phyloP scores from a whole-genome alignment of 768 basidiomycete species.

The Exidia glandulosa region DNA sequence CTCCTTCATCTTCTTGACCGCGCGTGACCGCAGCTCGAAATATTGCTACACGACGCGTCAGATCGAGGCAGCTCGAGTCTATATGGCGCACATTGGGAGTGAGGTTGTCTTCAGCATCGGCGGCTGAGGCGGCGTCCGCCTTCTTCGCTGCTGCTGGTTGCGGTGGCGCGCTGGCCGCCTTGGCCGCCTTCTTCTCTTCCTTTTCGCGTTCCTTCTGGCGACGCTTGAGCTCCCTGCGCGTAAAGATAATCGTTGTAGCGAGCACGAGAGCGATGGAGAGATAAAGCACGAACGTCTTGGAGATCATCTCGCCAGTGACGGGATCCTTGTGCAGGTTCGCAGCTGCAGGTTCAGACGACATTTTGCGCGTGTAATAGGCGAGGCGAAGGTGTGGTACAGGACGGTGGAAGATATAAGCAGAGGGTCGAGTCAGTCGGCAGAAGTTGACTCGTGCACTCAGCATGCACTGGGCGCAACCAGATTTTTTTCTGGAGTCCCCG shows the following conservation, averaged over 20 bases:
- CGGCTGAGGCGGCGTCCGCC: constrained; percentile 23
- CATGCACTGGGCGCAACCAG: background rate
- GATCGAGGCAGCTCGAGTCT: background rate
- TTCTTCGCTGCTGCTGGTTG: constrained; percentile 29
- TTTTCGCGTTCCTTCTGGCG: constrained; percentile 72
- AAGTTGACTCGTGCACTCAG: background rate
- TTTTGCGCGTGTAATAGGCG: background rate
- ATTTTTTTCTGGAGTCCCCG: background rate
- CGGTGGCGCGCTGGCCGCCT: constrained; percentile 44
- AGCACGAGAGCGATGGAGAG: constrained; percentile 7
- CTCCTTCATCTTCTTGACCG: constrained; percentile 75
- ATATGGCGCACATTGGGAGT: constrained; percentile 69
- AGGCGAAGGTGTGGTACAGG: background rate
- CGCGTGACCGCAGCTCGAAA: constrained; percentile 83
- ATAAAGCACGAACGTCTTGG: constrained; percentile 65
- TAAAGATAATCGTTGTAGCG: constrained; percentile 17
- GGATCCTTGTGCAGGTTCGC: constrained; percentile 54
- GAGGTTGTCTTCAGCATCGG: constrained; percentile 65
- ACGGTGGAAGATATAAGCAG: background rate
- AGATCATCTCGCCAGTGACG: constrained; percentile 92
- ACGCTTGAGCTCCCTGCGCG: constrained; percentile 80
- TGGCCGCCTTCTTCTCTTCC: constrained; percentile 67
- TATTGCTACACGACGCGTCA: constrained; percentile 60
- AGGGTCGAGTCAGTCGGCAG: background rate
- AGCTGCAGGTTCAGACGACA: constrained; percentile 1